These are phyloP conservation scores for Choanephora cucurbitarum DNA, from an alignment of 371 early-diverging fungal genomes.

Conservation along the genomic window DNA sequence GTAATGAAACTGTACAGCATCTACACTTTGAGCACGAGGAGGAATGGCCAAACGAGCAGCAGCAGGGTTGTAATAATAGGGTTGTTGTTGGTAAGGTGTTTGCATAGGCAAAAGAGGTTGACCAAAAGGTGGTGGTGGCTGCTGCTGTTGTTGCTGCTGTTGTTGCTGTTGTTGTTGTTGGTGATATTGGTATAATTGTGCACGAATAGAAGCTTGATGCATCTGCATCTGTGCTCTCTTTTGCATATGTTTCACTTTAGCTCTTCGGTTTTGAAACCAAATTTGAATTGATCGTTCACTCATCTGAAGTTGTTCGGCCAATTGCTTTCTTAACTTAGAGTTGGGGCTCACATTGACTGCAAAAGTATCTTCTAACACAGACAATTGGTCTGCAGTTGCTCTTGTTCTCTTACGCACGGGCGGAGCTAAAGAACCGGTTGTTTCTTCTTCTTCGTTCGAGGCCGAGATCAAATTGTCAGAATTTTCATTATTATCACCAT, in stretches of 20 bases:
- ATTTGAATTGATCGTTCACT: constrained; percentile 94
- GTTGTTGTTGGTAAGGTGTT: constrained; percentile 15
- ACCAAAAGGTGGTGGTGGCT: background rate
- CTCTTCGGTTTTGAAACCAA: constrained; percentile 99
- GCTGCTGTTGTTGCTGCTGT: background rate
- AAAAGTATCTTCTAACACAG: constrained; percentile 78
- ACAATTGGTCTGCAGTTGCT: constrained; percentile 75
- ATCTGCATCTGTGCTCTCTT: constrained; percentile 57
- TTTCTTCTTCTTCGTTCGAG: constrained; percentile 5
- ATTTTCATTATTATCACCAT: background rate
- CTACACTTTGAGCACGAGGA: constrained; percentile 40
- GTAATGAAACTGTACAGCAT: constrained; percentile 26
- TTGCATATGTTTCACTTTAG: constrained; percentile 83
- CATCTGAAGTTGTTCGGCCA: constrained; percentile 89
- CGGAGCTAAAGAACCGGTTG: constrained; percentile 10
- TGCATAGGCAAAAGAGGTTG: constrained; percentile 4
- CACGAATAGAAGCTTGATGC: constrained; percentile 37
- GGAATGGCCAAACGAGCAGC: constrained; percentile 18
- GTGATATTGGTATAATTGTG: constrained; percentile 29
- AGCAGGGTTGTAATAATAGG: constrained; percentile 8
- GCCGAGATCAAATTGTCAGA: background rate
- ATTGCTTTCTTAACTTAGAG: constrained; percentile 79
- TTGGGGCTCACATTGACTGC: constrained; percentile 72
- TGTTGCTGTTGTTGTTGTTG: constrained; percentile 26
- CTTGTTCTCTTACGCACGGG: constrained; percentile 64